These are phyloP conservation scores for Nicotiana tomentosiformis DNA, from an alignment of 257 asterid genomes.

Conservation along the genomic window DNA sequence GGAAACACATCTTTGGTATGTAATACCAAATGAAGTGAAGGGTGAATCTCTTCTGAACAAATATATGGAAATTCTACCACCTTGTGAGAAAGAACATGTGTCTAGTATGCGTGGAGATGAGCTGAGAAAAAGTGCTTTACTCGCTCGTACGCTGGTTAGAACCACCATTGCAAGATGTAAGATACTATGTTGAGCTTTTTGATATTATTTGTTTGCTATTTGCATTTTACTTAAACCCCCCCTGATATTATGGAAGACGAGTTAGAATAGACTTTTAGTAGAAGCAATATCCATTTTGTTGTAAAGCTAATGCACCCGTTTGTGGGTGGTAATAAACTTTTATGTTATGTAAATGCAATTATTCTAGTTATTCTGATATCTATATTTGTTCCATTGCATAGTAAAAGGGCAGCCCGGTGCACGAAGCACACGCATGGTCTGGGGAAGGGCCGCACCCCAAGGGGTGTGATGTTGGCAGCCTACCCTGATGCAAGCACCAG, in stretches of 20 bases:
- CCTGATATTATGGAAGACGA: not conserved
- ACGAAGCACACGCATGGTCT: too few species aligned
- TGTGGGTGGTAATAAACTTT: too few species aligned
- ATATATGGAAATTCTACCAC: conserved; percentile 58
- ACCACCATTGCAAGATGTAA: conserved; percentile 84
- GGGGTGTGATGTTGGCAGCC: too few species aligned
- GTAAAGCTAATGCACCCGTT: too few species aligned
- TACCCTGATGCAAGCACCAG: too few species aligned
- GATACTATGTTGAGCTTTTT: not conserved
- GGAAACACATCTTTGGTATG: conserved; percentile 84
- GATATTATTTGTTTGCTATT: not conserved
- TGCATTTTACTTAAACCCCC: not conserved
- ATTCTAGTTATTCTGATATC: too few species aligned
- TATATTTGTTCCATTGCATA: too few species aligned
- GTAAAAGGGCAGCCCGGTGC: too few species aligned
- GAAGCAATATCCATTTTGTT: too few species aligned
- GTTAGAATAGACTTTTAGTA: too few species aligned
- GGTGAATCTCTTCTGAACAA: conserved; percentile 44
- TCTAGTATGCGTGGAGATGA: conserved; percentile 43
- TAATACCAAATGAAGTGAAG: conserved; percentile 63
- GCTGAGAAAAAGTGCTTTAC: conserved; percentile 52
- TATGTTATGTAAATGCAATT: too few species aligned
- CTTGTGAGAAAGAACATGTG: conserved; percentile 58
- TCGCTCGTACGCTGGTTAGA: conserved; percentile 72
- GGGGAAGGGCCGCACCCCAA: too few species aligned